Conservation (phyloP, 106 monocot genomes). For the Platanthera zijinensis region DNA sequence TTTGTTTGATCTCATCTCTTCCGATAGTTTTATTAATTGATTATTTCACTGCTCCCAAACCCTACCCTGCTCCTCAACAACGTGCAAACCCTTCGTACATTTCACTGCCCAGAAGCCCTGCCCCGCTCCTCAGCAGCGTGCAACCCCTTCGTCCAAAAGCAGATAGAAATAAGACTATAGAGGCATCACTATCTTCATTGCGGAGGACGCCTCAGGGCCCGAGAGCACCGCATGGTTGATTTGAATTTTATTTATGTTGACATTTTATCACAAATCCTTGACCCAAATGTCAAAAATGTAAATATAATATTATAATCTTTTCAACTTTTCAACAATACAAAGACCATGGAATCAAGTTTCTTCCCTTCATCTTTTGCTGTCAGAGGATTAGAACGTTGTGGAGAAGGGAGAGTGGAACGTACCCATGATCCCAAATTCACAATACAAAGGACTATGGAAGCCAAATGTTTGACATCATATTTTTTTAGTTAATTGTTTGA, state of each 20-base stretch:
- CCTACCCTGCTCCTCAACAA: no score
- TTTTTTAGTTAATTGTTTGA: not conserved
- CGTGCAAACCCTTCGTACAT: no score
- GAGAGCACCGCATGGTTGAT: not conserved
- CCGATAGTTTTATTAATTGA: no score
- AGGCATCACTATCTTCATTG: no score
- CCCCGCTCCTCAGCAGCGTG: no score
- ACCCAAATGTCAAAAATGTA: constrained; percentile 52
- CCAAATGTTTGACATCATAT: constrained; percentile 24
- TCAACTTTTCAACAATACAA: no score
- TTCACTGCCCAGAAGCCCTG: no score
- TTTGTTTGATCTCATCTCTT: no score
- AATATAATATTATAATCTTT: not conserved
- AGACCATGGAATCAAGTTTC: not conserved
- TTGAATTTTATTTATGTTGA: constrained; percentile 23
- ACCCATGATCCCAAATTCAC: constrained; percentile 59
- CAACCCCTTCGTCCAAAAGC: no score
- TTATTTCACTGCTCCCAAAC: no score
- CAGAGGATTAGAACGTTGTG: constrained; percentile 66
- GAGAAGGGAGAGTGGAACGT: constrained; percentile 74
- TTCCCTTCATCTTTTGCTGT: constrained; percentile 15
- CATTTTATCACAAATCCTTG: constrained; percentile 47
- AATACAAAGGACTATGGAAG: constrained; percentile 74
- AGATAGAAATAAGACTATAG: no score
- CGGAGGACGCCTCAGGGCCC: no score